Conservation (phyloP, 1,284 basidiomycete species). For the Ceratobasidium sp. region DNA sequence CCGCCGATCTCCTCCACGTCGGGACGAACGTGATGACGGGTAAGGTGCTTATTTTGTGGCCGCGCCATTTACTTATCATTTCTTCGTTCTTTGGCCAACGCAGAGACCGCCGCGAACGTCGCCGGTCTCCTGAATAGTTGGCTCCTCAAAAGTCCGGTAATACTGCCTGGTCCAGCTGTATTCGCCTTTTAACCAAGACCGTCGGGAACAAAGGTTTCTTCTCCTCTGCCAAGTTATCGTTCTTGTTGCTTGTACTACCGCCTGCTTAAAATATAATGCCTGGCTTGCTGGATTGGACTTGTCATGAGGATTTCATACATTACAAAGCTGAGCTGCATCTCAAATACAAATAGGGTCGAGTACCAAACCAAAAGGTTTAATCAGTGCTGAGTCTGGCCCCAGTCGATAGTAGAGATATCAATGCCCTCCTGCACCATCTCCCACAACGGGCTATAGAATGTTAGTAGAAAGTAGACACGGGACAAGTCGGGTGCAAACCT, state of each 20-base stretch:
- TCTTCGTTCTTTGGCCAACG: constrained; percentile 24
- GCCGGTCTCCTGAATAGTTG: too few species aligned
- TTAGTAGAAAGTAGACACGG: constrained; percentile 9
- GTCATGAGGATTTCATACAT: neutral
- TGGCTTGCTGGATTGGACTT: neutral
- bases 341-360: neutral
- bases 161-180: too few species aligned
- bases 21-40: constrained; percentile 21
- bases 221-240: neutral
- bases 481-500: constrained; percentile 53
- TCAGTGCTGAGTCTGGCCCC: constrained; percentile 76
- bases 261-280: constrained; percentile 23
- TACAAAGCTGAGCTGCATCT: neutral
- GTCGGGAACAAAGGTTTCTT: constrained; percentile 22
- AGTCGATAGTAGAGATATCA: constrained; percentile 91
- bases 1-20: constrained; percentile 27
- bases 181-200: constrained; percentile 18
- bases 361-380: neutral
- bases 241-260: constrained; percentile 16
- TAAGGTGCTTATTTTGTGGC: neutral
- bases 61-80: constrained; percentile 5
- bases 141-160: too few species aligned
- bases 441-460: constrained; percentile 80
- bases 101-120: constrained; percentile 23
- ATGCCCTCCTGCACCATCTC: constrained; percentile 99